A percentile compares a stretch with the other conserved stretches of the same genome.
Conservation (phyloP, 257 asterid species). For the Solanum phureja region DNA sequence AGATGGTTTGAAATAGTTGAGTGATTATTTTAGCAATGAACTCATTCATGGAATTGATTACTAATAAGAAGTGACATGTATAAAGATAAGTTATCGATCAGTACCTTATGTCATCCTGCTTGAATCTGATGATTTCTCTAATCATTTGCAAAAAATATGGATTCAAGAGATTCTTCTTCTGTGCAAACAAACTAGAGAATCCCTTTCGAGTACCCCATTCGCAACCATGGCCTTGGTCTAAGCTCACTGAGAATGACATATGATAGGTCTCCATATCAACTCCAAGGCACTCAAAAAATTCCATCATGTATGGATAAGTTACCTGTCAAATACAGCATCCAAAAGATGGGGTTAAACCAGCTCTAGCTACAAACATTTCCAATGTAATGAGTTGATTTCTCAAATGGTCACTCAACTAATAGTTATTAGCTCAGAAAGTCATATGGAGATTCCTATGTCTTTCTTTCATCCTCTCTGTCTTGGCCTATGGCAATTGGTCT, state of each 20-base stretch:
- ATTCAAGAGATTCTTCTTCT: background rate
- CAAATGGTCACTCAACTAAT: background rate
- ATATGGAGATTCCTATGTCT: background rate
- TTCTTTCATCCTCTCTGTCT: background rate
- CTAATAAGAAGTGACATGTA: background rate
- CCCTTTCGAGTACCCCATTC: background rate
- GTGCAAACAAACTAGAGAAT: background rate
- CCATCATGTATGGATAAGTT: background rate
- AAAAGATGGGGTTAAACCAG: background rate
- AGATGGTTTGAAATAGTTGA: background rate
- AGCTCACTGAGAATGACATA: background rate
- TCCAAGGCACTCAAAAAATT: background rate
- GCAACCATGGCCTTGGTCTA: background rate
- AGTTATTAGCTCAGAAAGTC: background rate
- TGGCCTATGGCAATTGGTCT: background rate
- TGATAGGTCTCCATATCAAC: background rate
- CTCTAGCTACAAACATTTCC: background rate
- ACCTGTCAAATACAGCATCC: background rate
- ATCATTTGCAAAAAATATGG: background rate
- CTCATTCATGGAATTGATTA: background rate
- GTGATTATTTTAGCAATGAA: background rate
- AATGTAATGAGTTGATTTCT: background rate
- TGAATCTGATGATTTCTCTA: background rate
- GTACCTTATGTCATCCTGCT: background rate
- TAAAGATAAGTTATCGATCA: background rate